Evolutionary conservation across 23 red algal species (phyloP).

Genomic region (Gracilaria gracilis): DNA sequence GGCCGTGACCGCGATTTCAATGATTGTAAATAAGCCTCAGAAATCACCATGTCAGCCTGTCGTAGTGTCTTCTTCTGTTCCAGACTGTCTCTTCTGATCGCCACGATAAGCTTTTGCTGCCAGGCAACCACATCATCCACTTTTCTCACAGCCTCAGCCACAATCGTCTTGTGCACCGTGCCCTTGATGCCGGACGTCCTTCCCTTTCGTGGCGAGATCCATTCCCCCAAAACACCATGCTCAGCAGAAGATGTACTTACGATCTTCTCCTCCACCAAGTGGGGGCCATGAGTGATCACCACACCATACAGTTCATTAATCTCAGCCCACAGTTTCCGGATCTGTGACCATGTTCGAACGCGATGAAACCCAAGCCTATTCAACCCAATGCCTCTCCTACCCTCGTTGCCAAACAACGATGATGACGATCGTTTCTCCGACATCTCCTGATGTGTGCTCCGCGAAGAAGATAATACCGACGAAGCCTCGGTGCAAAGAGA

Average conservation of each 20-base stretch:
- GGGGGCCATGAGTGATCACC: slow-evolving; percentile 57
- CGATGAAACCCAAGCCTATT: slow-evolving; percentile 23
- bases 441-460: slow-evolving; percentile 2
- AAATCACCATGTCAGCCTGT: slow-evolving; percentile 52
- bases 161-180: slow-evolving; percentile 28
- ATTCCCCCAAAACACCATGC: slow-evolving; percentile 30
- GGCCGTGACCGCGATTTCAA: neutral
- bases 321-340: slow-evolving; percentile 40
- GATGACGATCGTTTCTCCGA: neutral
- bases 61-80: slow-evolving; percentile 46
- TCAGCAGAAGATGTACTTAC: slow-evolving; percentile 24
- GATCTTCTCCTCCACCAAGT: slow-evolving; percentile 64
- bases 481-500: slow-evolving; percentile 61
- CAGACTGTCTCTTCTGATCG: slow-evolving; percentile 43
- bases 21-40: slow-evolving; percentile 38
- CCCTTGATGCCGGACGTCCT: slow-evolving; percentile 24
- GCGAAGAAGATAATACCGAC: slow-evolving; percentile 45
- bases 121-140: slow-evolving; percentile 41
- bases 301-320: slow-evolving; percentile 52
- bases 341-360: slow-evolving; percentile 29
- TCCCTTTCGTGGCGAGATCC: slow-evolving; percentile 49
- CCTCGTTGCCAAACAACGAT: neutral
- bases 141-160: slow-evolving; percentile 52
- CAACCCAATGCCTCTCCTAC: slow-evolving; percentile 18
- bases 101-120: slow-evolving; percentile 54